phyloP scores from a whole-genome alignment of 441 rosid genomes.

The Adansonia rubrostipa region DNA sequence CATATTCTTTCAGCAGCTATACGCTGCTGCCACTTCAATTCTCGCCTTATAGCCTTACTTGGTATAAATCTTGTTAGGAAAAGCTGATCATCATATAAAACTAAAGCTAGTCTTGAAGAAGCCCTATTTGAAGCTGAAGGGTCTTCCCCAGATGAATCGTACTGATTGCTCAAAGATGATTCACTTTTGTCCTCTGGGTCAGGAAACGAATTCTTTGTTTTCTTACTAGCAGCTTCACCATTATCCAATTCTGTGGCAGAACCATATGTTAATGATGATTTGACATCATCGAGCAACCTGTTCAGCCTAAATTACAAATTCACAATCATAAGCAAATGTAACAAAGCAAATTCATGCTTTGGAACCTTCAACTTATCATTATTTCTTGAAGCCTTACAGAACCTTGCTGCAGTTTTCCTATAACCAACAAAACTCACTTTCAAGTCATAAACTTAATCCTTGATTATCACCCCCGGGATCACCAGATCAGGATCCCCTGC shows the following conservation, averaged over 20 bases:
- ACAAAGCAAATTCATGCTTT: slow-evolving; percentile 82
- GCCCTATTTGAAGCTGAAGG: slow-evolving; percentile 52
- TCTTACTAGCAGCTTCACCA: slow-evolving; percentile 46
- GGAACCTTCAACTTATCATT: slow-evolving; percentile 42
- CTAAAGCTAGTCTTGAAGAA: slow-evolving; percentile 49
- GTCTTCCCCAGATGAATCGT: slow-evolving; percentile 72
- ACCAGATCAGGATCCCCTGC: slow-evolving; percentile 38
- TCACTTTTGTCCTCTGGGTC: slow-evolving; percentile 81
- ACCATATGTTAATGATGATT: slow-evolving; percentile 54
- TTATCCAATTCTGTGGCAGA: slow-evolving; percentile 44
- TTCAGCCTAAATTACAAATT: slow-evolving; percentile 57
- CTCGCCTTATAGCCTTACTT: slow-evolving; percentile 66
- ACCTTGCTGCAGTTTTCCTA: slow-evolving; percentile 69
- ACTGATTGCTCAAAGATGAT: slow-evolving; percentile 57
- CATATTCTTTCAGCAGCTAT: slow-evolving; percentile 86
- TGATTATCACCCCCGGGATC: slow-evolving; percentile 60
- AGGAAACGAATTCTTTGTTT: slow-evolving; percentile 76
- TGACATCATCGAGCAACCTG: slow-evolving; percentile 61
- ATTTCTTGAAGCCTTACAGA: slow-evolving; percentile 38
- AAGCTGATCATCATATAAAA: slow-evolving; percentile 60
- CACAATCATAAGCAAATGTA: slow-evolving; percentile 63
- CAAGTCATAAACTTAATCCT: slow-evolving; percentile 63
- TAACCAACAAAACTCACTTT: slow-evolving; percentile 52
- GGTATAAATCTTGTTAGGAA: slow-evolving; percentile 56
- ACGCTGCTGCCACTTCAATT: slow-evolving; percentile 77